Evolutionary conservation across 192 early-diverging fungal genomes (phyloP).

Genomic region (Coemansia sp.): DNA sequence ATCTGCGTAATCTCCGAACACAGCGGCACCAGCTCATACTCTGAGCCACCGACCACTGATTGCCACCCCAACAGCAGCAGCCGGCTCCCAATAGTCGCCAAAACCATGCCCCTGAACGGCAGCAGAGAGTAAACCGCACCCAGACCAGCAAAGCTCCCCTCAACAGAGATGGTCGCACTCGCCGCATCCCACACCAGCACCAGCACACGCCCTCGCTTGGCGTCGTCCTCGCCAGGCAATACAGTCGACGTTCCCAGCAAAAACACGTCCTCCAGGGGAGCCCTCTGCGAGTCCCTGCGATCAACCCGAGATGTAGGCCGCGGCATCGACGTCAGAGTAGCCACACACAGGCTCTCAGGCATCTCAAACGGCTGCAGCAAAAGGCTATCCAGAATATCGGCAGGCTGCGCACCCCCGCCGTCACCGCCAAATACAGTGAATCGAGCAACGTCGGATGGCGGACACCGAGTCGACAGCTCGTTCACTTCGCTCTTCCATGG

Average conservation of each 20-base stretch:
- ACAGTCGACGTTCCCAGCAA: constrained; percentile 74
- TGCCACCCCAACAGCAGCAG: constrained; percentile 44
- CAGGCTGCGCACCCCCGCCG: constrained; percentile 53
- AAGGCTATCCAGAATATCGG: constrained; percentile 53
- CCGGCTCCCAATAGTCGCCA: constrained; percentile 65
- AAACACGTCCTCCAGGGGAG: constrained; percentile 53
- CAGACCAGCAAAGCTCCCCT: constrained; percentile 47
- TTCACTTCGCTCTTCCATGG: constrained; percentile 1
- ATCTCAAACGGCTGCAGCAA: constrained; percentile 29
- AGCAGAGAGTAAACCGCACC: constrained; percentile 64
- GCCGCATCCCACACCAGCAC: constrained; percentile 61
- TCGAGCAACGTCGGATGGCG: constrained; percentile 42
- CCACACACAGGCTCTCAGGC: constrained; percentile 39
- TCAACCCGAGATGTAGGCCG: neutral
- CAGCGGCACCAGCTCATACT: constrained; percentile 28
- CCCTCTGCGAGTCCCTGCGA: neutral
- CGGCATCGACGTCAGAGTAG: constrained; percentile 14
- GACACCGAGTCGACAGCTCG: neutral
- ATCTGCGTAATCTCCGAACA: constrained; percentile 59
- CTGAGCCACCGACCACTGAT: neutral
- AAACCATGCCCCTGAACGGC: constrained; percentile 61
- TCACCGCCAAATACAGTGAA: constrained; percentile 63
- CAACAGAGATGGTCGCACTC: constrained; percentile 58
- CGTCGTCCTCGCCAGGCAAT: constrained; percentile 60
- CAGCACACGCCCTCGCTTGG: constrained; percentile 70